Evolutionary conservation across 1,139 yeast genomes (phyloP).

Genomic region (Geotrichum klebahnii): DNA sequence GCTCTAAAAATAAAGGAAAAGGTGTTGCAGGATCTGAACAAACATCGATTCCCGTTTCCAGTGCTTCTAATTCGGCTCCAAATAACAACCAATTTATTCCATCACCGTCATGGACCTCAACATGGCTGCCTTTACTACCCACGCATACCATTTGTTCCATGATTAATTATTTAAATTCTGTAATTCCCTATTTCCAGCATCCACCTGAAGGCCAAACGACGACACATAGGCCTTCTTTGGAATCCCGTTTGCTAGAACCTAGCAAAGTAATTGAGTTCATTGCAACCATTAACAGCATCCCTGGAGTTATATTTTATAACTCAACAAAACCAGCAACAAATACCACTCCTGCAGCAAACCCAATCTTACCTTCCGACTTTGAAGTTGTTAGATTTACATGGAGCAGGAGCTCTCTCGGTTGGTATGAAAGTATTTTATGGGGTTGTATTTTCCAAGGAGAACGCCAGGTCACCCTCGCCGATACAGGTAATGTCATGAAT

Average conservation of each 20-base stretch:
- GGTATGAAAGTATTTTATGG: constrained; percentile 73
- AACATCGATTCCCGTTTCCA: neutral
- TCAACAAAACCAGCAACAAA: too few species aligned
- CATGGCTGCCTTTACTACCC: constrained; percentile 25
- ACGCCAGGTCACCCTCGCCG: constrained; percentile 29
- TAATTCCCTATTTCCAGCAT: constrained; percentile 19
- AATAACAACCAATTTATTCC: constrained; percentile 13
- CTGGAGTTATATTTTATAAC: constrained; percentile 23
- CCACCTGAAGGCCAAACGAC: neutral
- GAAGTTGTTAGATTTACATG: constrained; percentile 56
- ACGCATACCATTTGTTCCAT: constrained; percentile 21
- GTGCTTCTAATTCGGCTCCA: neutral
- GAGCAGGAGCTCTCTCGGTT: constrained; percentile 63
- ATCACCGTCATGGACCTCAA: constrained; percentile 16
- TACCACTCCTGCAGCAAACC: too few species aligned
- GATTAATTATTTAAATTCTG: constrained; percentile 14
- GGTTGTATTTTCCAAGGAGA: constrained; percentile 54
- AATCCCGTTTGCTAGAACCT: constrained; percentile 26
- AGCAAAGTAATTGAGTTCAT: constrained; percentile 31
- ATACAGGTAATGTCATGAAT: constrained; percentile 21
- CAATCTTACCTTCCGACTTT: constrained; percentile 37
- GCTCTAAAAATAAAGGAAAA: constrained; percentile 18
- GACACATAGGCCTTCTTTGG: constrained; percentile 10
- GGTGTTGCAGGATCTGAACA: constrained; percentile 10
- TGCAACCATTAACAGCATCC: constrained; percentile 24